Percentiles rank a stretch among this genome's conserved stretches.
phyloP scores from a whole-genome alignment of 306 rosid species.

The Castanopsis chinensis region DNA sequence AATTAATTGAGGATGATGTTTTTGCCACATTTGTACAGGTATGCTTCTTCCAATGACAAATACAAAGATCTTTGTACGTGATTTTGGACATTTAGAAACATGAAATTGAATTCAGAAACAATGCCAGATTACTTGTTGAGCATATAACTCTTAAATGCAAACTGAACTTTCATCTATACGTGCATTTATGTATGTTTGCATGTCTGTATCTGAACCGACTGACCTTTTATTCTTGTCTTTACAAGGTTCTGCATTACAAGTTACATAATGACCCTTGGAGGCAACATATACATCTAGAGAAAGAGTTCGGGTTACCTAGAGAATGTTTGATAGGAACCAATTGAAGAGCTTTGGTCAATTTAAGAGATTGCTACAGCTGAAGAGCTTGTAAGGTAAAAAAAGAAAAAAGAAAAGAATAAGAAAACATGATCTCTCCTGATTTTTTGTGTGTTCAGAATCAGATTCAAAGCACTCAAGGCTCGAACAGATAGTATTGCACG shows the following conservation, averaged over 20 bases:
- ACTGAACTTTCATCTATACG: neutral
- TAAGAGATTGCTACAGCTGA: conserved; percentile 6
- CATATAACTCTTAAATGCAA: neutral
- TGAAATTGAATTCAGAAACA: neutral
- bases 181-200: neutral
- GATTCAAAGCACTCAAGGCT: neutral
- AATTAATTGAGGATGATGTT: conserved; percentile 64
- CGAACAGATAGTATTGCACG: neutral
- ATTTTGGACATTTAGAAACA: neutral
- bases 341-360: conserved; percentile 28
- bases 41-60: conserved; percentile 3
- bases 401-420: neutral
- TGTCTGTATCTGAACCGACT: conserved; percentile 6
- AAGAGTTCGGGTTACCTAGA: conserved; percentile 61
- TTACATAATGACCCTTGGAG: conserved; percentile 87
- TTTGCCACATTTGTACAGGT: conserved; percentile 78
- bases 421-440: neutral
- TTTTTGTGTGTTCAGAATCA: neutral
- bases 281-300: conserved; percentile 39
- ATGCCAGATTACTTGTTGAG: neutral
- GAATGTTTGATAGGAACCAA: conserved; percentile 51
- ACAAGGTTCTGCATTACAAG: conserved; percentile 83
- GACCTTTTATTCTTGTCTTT: conserved; percentile 16
- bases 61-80: neutral
- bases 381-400: neutral